Evolutionary conservation across 768 basidiomycete species (phyloP), one percentile per base, ranked within the genome.

Genomic region (Harrya chromipes): DNA sequence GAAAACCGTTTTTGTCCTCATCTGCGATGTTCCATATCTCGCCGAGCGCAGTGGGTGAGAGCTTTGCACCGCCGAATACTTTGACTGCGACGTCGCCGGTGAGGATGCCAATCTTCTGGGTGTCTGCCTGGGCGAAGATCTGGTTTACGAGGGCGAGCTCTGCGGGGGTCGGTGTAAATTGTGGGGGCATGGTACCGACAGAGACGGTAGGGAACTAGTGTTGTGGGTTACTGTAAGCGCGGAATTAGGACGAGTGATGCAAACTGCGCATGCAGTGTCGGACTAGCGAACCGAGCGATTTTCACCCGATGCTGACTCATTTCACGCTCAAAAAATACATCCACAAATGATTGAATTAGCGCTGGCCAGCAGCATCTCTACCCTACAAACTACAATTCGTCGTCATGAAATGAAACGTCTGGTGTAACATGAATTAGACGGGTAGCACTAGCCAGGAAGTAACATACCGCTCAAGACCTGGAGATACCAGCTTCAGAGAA

Each of bases 11-110:
- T 74, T 97, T 94, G 27, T 94, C 85, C 47, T 88, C 84, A 74
- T 99, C 97, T 43, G 93, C 85, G 50, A 98, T 72, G 51, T 75
- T 80, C 95, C 97, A 99, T 55, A 99, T 86, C 72, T 97, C 91
- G 39, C 94, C 91, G 54, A 99, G 83, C 31, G 79, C 77, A 16
- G 78, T 73, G 9, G 91, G 84, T 34, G 82, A 72, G 52, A 98
- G 81, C 62, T 88, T 85, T 46, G 94, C 86, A 49, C 89, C 86
- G 52, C 82, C 77, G 61, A 98, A 92, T 52, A 94, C 76, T 64
- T 80, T 82, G 65, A 97, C 85, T 44, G 94, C 97, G 60, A 86
- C 83, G 55, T 95, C 93, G 61, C 94, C 94, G 14, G 90, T 90
- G 65, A 95, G 72, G 55, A 91, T 81, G 36, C 90, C 90, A 49